A percentile compares a stretch with the other conserved stretches of the same genome.
These are phyloP conservation scores for Cyphellophora europaea DNA, from an alignment of 2,329 filamentous ascomycete species.

Conservation along the genomic window DNA sequence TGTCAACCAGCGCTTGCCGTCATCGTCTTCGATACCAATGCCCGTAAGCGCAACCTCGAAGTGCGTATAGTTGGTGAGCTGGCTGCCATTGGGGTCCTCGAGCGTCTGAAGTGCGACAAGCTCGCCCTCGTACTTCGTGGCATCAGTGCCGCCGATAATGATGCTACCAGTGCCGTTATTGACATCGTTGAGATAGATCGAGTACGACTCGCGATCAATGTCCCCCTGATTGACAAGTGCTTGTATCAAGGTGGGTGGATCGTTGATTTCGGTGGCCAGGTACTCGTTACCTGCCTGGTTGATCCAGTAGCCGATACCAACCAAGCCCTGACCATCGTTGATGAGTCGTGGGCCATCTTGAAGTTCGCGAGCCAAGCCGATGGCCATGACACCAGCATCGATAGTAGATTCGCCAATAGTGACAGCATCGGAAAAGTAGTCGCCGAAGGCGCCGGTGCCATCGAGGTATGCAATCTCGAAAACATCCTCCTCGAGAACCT, in stretches of 20 bases:
- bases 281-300: background rate
- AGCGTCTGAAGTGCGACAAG: slow-evolving; percentile 54
- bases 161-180: slow-evolving; percentile 36
- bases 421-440: slow-evolving; percentile 66
- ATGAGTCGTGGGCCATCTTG: slow-evolving; percentile 39
- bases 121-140: slow-evolving; percentile 50
- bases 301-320: slow-evolving; percentile 40
- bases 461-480: slow-evolving; percentile 87
- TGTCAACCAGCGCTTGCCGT: slow-evolving; percentile 26
- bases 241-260: background rate
- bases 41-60: slow-evolving; percentile 43
- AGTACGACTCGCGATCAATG: slow-evolving; percentile 11
- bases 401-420: slow-evolving; percentile 1
- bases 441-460: slow-evolving; percentile 63
- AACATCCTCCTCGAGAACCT: slow-evolving; percentile 54
- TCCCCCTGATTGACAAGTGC: slow-evolving; percentile 1
- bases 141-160: slow-evolving; percentile 66
- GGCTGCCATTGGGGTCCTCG: background rate
- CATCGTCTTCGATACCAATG: slow-evolving; percentile 32
- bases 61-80: slow-evolving; percentile 31
- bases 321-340: slow-evolving; percentile 51
- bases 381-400: slow-evolving; percentile 25
- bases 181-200: slow-evolving; percentile 9
- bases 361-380: slow-evolving; percentile 48
- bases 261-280: background rate